Percentiles rank a stretch among this genome's conserved stretches.
These are phyloP conservation scores for Linnemannia elongata DNA, from an alignment of 192 early-diverging fungal genomes.

Conservation along the genomic window DNA sequence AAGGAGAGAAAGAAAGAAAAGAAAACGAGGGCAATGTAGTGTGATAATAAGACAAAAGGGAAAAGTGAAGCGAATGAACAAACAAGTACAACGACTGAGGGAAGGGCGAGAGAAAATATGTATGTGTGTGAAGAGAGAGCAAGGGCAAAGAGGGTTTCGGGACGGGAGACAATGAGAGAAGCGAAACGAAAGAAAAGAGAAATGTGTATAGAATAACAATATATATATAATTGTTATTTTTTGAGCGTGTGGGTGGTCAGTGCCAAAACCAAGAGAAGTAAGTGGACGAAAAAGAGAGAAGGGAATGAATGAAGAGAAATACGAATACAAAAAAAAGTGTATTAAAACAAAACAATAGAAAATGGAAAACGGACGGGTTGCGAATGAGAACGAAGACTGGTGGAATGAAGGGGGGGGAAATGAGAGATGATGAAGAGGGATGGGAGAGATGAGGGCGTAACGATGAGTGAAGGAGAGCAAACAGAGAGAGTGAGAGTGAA, in stretches of 20 bases:
- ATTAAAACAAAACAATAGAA: not conserved
- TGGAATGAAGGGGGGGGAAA: conserved; percentile 5
- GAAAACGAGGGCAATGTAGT: not conserved
- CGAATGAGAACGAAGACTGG: not conserved
- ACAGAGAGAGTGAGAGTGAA: not conserved
- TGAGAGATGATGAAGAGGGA: not conserved
- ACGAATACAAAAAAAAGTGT: not conserved
- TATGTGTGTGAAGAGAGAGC: not conserved
- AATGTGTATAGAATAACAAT: not conserved
- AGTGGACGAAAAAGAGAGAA: not conserved
- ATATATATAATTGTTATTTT: not conserved
- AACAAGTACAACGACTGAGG: not conserved
- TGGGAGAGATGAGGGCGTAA: not conserved
- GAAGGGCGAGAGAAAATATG: not conserved
- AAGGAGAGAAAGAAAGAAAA: not conserved
- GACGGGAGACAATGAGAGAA: not conserved
- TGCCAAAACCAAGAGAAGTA: not conserved
- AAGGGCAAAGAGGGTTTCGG: conserved; percentile 12
- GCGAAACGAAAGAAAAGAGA: not conserved
- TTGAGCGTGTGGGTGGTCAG: not conserved
- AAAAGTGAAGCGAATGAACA: not conserved
- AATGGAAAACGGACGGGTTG: not conserved
- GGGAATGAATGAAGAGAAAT: not conserved
- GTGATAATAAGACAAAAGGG: not conserved
- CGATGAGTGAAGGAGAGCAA: not conserved